These are phyloP conservation scores for Ephemerocybe angulata DNA, from an alignment of 768 basidiomycete species.

Conservation along the genomic window DNA sequence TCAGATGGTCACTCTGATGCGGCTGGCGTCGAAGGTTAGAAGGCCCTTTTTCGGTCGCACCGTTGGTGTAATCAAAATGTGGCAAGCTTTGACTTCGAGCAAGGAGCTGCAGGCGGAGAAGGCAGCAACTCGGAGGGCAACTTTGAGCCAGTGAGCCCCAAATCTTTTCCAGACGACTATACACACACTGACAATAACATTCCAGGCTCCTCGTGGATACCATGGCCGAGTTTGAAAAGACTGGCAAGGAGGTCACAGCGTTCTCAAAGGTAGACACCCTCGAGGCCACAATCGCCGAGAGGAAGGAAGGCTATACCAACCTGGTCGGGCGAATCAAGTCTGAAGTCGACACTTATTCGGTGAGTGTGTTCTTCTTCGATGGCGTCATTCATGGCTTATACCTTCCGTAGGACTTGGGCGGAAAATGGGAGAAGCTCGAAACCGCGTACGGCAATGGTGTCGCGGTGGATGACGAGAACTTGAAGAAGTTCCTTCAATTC, in stretches of 20 bases:
- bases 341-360: neutral
- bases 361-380: neutral
- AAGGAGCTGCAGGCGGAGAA: neutral
- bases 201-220: slow-evolving; percentile 2
- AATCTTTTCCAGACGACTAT: neutral
- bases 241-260: neutral
- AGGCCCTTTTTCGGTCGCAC: slow-evolving; percentile 20
- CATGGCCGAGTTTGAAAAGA: neutral
- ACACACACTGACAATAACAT: neutral
- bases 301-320: neutral
- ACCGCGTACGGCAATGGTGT: neutral
- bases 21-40: slow-evolving; percentile 15
- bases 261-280: neutral
- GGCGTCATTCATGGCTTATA: neutral
- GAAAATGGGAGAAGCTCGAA: neutral
- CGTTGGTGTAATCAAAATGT: slow-evolving; percentile 17
- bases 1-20: slow-evolving; percentile 18
- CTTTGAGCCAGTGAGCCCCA: neutral
- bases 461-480: neutral
- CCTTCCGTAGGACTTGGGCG: neutral
- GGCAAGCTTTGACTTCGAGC: slow-evolving; percentile 4
- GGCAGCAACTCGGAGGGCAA: neutral
- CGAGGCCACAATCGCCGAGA: neutral
- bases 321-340: neutral
- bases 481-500: neutral